Evolutionary conservation across 257 asterid species (phyloP).

Genomic region (Solanum boliviense): DNA sequence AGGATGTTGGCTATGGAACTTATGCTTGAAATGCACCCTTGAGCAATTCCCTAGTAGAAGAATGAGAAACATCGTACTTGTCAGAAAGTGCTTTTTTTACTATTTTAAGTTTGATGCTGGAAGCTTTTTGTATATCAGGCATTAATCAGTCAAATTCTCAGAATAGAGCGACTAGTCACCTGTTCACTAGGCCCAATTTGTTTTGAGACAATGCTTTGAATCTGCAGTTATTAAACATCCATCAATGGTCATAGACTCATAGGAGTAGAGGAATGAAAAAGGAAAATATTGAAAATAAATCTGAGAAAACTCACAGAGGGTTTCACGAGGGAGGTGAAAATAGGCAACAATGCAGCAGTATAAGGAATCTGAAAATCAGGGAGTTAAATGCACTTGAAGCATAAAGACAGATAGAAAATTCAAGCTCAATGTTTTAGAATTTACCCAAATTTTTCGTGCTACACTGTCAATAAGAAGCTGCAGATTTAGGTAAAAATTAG

Average conservation of each 20-base stretch:
- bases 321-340: constrained; percentile 1
- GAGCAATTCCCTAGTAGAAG: constrained; percentile 1
- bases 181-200: constrained; percentile 4
- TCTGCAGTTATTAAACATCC: neutral
- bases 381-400: neutral
- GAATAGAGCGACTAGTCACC: neutral
- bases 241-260: neutral
- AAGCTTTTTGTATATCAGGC: neutral
- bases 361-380: neutral
- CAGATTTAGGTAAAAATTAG: neutral
- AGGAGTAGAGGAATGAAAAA: neutral
- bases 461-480: constrained; percentile 3
- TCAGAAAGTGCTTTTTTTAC: neutral
- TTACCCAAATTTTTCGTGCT: constrained; percentile 1
- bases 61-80: neutral
- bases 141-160: neutral
- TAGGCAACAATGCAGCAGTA: neutral
- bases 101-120: neutral
- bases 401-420: neutral
- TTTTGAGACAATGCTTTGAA: constrained; percentile 4
- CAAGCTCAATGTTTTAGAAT: neutral
- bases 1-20: constrained; percentile 1
- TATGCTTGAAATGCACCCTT: constrained; percentile 2
- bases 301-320: neutral
- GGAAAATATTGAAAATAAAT: neutral